These are phyloP conservation scores for Pythium rishiriense DNA, from an alignment of 352 stramenopile species.

Conservation along the genomic window DNA sequence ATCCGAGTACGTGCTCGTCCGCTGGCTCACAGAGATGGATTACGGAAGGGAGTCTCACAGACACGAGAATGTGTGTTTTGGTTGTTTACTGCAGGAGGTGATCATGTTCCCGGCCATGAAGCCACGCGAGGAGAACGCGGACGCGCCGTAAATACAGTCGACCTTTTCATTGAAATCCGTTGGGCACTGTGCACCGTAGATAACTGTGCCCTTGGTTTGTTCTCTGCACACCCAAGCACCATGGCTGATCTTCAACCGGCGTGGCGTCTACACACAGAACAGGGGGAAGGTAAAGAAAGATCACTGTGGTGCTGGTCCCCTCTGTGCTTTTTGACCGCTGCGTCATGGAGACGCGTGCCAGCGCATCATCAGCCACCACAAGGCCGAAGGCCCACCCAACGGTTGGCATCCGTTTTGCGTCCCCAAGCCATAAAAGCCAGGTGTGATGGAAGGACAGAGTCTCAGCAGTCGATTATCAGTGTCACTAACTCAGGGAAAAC, in stretches of 20 bases:
- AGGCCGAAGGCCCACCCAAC: background rate
- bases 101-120: conserved; percentile 99
- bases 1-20: conserved; percentile 79
- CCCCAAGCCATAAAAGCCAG: background rate
- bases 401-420: background rate
- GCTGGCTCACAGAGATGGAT: background rate
- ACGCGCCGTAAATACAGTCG: background rate
- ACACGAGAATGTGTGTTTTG: conserved; percentile 7
- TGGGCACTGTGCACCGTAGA: no score
- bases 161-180: no score
- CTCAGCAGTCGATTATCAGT: background rate
- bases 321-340: no score
- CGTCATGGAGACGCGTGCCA: background rate
- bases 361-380: background rate
- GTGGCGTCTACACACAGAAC: background rate
- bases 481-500: conserved; percentile 10
- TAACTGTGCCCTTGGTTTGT: no score
- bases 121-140: conserved; percentile 36
- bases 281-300: background rate
- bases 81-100: conserved; percentile 90
- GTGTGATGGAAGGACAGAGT: background rate
- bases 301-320: background rate
- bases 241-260: no score
- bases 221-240: no score
- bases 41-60: no score